phyloP scores from a whole-genome alignment of 73 alveolate genomes.

The Paramecium sonneborni region DNA sequence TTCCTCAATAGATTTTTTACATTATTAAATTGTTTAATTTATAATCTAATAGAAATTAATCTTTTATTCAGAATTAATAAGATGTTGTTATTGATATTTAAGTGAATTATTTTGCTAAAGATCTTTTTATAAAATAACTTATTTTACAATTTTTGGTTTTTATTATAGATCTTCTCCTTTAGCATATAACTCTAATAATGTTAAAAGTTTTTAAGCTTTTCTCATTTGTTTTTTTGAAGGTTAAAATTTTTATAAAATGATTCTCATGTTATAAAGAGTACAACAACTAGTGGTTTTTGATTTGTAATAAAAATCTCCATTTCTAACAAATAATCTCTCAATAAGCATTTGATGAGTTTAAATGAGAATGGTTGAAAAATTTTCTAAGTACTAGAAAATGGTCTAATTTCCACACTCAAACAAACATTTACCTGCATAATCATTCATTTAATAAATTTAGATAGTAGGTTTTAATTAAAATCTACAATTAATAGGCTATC shows the following conservation, averaged over 20 bases:
- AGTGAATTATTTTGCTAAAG: not conserved
- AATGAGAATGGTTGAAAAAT: not conserved
- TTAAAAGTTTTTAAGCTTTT: not conserved
- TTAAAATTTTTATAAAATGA: not conserved
- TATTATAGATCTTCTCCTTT: not conserved
- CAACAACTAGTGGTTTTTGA: not conserved
- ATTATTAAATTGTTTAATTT: not conserved
- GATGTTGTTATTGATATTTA: not conserved
- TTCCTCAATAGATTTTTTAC: not conserved
- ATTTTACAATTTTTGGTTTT: not conserved
- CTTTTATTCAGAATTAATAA: not conserved
- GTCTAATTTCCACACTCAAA: not conserved
- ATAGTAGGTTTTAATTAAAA: not conserved
- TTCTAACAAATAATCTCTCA: not conserved
- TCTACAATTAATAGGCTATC: not conserved
- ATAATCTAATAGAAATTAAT: not conserved
- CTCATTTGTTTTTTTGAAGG: not conserved
- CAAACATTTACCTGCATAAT: not conserved
- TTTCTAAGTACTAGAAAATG: not conserved
- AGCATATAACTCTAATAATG: not conserved
- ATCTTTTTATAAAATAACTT: not conserved
- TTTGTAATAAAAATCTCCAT: not conserved
- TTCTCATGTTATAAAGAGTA: not conserved
- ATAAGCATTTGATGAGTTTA: not conserved
- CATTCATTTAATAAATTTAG: not conserved